Evolutionary conservation across 2,329 filamentous ascomycete genomes (phyloP).

Genomic region (Diaporthe sp.): DNA sequence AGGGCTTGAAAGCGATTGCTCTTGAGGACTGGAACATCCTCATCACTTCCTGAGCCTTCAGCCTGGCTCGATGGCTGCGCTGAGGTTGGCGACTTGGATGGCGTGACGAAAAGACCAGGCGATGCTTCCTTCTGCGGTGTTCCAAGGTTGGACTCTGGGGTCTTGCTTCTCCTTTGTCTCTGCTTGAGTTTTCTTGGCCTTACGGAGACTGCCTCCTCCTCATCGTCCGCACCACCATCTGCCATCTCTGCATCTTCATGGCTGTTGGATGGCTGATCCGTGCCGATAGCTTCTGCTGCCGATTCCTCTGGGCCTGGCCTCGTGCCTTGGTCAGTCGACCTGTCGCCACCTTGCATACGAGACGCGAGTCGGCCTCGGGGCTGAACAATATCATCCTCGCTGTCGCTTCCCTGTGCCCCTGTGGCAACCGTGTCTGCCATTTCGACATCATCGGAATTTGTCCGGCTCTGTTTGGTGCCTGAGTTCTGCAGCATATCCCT

Average conservation of each 20-base stretch:
- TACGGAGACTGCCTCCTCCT: slow-evolving; percentile 57
- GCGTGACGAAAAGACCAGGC: slow-evolving; percentile 71
- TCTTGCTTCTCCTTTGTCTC: slow-evolving; percentile 52
- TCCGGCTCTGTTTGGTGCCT: slow-evolving; percentile 42
- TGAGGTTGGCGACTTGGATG: slow-evolving; percentile 53
- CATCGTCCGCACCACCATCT: slow-evolving; percentile 47
- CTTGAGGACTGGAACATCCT: slow-evolving; percentile 61
- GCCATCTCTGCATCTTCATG: slow-evolving; percentile 42
- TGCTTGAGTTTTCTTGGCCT: slow-evolving; percentile 58
- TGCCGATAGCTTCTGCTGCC: slow-evolving; percentile 52
- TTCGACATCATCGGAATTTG: slow-evolving; percentile 40
- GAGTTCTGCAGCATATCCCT: slow-evolving; percentile 58
- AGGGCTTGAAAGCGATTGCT: slow-evolving; percentile 79
- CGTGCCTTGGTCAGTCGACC: slow-evolving; percentile 47
- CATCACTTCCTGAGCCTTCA: slow-evolving; percentile 60
- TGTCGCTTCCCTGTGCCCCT: slow-evolving; percentile 54
- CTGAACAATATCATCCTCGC: slow-evolving; percentile 65
- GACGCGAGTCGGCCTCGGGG: slow-evolving; percentile 77
- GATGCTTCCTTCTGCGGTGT: slow-evolving; percentile 55
- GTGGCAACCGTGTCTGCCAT: slow-evolving; percentile 42
- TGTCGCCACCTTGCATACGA: slow-evolving; percentile 66
- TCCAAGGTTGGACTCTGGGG: slow-evolving; percentile 51
- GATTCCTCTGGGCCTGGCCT: slow-evolving; percentile 59
- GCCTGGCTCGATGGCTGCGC: slow-evolving; percentile 43
- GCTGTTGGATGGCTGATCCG: slow-evolving; percentile 41